Evolutionary conservation across 176 grass and related monocot species (phyloP), one percentile per base, ranked within the genome.

Genomic region (Eragrostis nindensis): DNA sequence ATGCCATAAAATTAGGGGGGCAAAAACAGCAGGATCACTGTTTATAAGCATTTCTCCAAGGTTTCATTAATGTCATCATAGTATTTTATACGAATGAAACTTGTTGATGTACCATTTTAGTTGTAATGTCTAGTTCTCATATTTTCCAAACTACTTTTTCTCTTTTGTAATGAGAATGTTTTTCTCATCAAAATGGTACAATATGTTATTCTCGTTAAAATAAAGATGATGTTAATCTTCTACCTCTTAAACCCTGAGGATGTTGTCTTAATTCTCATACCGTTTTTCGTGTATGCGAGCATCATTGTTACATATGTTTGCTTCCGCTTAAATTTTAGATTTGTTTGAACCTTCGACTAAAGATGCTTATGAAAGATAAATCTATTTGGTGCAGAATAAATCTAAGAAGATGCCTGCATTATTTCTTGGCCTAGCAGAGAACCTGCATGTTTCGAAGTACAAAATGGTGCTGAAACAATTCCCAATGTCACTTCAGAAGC

Each of bases 381-480:
- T 67, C 29, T 19, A 55, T 45, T 83, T 73, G 26, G 64, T 84
- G 82, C 82, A 92, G 90, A 74, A 86, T 71, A 78, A 79, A 59
- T 53, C 79, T 46, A 88, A 53, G 78, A 93, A 85, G 83, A 85
- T 66, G 16, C 66, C 90, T 87, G 84, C 88, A 36, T 82, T 94
- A 74, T 85, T 61, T 91, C 81, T 87, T 86, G 95, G 95, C 66
- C 88, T 92, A 44, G 66, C 60, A 49, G 86, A 98, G 64, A 93
- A 98, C 40, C 84, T 60, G 56, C 82, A 92, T 61, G 86, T 87
- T 86, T 86, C 85, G 4, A 86, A 87, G 43, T 98, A 92, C 74
- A 93, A 78, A 89, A 83, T 78, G 75, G 88, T 86, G 46, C 70
- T 91, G 73, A 81, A 89, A 86, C 88, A 89, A 86, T 93, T 93